These are phyloP conservation scores for Sarocladiaceae sp. DNA, from an alignment of 2,329 filamentous ascomycete genomes.

Conservation along the genomic window DNA sequence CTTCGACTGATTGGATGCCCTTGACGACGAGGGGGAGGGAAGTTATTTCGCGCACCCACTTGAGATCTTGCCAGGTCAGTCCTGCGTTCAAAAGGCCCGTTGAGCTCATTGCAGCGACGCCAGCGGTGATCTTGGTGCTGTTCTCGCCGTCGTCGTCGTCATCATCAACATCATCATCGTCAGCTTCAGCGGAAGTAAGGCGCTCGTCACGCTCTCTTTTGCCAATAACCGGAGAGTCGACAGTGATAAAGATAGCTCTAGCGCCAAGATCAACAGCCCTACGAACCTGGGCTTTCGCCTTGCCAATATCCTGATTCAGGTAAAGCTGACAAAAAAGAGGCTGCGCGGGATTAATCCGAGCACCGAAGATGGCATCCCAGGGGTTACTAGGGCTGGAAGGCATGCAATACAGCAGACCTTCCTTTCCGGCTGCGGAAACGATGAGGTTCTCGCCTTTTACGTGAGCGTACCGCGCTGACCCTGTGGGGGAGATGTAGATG, in stretches of 20 bases:
- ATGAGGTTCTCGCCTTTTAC: slow-evolving; percentile 57
- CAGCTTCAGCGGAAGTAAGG: slow-evolving; percentile 28
- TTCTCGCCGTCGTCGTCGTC: slow-evolving; percentile 42
- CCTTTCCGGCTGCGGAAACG: slow-evolving; percentile 23
- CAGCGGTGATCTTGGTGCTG: slow-evolving; percentile 46
- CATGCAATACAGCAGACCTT: slow-evolving; percentile 2
- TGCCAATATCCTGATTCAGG: slow-evolving; percentile 49
- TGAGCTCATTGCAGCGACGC: background rate
- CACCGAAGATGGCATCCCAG: slow-evolving; percentile 44
- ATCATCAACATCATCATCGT: background rate
- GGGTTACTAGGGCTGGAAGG: background rate
- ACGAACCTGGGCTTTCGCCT: slow-evolving; percentile 27
- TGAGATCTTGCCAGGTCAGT: slow-evolving; percentile 22
- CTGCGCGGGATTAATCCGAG: slow-evolving; percentile 20
- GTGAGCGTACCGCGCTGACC: slow-evolving; percentile 55
- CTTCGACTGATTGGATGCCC: slow-evolving; percentile 33
- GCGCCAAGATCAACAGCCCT: slow-evolving; percentile 67
- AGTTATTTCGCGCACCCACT: slow-evolving; percentile 25
- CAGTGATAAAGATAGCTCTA: slow-evolving; percentile 54
- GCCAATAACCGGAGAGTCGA: slow-evolving; percentile 53
- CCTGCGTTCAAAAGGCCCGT: background rate
- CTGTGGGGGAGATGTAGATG: slow-evolving; percentile 58
- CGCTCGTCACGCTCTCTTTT: slow-evolving; percentile 47
- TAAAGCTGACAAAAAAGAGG: slow-evolving; percentile 44
- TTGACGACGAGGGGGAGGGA: slow-evolving; percentile 32